Conservation (phyloP, 345 rosid species). For the Geranium brycei region DNA sequence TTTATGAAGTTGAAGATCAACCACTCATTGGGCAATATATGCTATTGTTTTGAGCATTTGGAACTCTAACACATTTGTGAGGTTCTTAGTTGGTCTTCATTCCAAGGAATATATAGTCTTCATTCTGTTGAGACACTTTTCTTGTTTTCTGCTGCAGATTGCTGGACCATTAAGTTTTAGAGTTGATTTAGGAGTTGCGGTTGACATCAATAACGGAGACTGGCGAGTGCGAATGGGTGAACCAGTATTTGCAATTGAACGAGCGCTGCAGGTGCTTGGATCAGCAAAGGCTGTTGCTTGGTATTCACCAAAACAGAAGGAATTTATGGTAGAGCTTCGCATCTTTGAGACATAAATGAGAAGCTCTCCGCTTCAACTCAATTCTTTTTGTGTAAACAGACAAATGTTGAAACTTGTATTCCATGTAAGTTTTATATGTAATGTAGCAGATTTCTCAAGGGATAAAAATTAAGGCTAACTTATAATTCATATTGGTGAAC, state of each 20-base stretch:
- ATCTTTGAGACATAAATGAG: constrained; percentile 37
- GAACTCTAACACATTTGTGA: too few species aligned
- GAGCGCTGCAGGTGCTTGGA: constrained; percentile 74
- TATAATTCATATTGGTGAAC: too few species aligned
- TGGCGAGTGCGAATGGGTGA: constrained; percentile 31
- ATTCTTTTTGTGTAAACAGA: neutral
- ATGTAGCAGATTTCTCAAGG: constrained; percentile 2
- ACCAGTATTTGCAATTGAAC: constrained; percentile 67
- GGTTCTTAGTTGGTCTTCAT: too few species aligned
- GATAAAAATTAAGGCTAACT: too few species aligned
- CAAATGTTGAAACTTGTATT: neutral
- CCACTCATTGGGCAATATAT: too few species aligned
- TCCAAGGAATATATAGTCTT: too few species aligned
- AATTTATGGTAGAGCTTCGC: constrained; percentile 80
- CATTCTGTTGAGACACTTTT: neutral
- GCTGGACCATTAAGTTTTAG: constrained; percentile 83
- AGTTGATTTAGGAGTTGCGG: constrained; percentile 53
- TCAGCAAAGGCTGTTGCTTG: constrained; percentile 91
- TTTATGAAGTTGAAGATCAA: too few species aligned
- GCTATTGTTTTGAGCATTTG: too few species aligned
- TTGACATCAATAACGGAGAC: constrained; percentile 40
- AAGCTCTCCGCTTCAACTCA: neutral
- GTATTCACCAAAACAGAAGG: constrained; percentile 74
- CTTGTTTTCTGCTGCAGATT: constrained; percentile 36
- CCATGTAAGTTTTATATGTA: neutral